Evolutionary conservation across 352 stramenopile species (phyloP), one percentile per base, ranked within the genome.

Genomic region (Phytophthora capsici): DNA sequence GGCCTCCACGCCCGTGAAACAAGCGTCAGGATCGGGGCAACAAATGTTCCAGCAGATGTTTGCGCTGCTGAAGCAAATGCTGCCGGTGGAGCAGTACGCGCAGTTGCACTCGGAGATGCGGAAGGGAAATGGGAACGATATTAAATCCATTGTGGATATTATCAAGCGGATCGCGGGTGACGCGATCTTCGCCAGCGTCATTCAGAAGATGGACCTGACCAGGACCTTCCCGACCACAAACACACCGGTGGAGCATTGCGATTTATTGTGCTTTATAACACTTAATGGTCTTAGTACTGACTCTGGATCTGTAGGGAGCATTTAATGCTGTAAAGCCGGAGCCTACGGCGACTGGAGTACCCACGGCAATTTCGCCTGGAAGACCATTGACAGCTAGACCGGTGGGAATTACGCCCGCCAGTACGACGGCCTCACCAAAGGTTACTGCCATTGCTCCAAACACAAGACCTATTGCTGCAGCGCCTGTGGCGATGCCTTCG

Each of bases 31-130:
- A 10, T 91, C 82, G 6, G 85, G 86, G 0, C 83, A 94, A 63
- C 82, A 94, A 75, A 91, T 91, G 82, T 92, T 94, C 52, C 81
- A 92, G 78, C 83, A 94, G 73, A 94, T 92, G 86, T 94, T 94
- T 52, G 86, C 83, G 26, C 63, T 94, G 32, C 49, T 94, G 37
- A 90, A 91, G 69, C 83, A 94, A 61, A 92, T 92, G 83, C 75
- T 94, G 41, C 84, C 86, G 2, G 77, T 86, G n/a, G 83, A 94
- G 58, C 83, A 94, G 65, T 94, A 94, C 68, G 82, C 84, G 36
- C 73, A 75, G 46, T 74, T 94, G 50, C 84, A 94, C 63, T 86
- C 80, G n/a, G 86, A 94, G 70, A 90, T 92, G 81, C 69, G 82
- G 47, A 92, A 92, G 32, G 86, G 83, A 69, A 92, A 94, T 30